Evolutionary conservation across 2,329 filamentous ascomycete species (phyloP), one percentile per base, ranked within the genome.

Genomic region (Cladosporium sp.): DNA sequence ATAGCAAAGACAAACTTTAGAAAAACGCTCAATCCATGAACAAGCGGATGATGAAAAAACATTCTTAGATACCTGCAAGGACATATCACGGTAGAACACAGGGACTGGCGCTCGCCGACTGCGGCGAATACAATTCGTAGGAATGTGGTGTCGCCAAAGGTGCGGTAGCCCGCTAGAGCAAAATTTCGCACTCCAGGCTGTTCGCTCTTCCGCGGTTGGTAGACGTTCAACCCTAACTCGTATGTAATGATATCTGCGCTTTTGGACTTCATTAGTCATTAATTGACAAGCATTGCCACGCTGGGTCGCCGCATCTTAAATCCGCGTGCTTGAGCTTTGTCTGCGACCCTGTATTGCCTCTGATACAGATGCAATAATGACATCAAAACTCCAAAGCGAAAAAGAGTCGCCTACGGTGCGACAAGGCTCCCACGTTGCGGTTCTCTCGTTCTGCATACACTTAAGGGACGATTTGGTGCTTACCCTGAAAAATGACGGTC

Each of bases 61-160:
- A 15, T 32, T 32, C 13, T 48, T 6, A 34, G 35, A 28, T 24
- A 45, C 22, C 20, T 28, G 20, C 24, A 32, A 48, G 15, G 42
- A 48, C 24, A 19, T 34, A 32, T 36, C 15, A 48, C 24, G 24
- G 25, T 48, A 34, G 44, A 48, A 32, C 44, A 34, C 44, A 34
- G 25, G 44, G 24, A 48, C n/a, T 32, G 24, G 44, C 44, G 44
- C 44, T 48, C 44, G 44, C 44, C 44, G 44, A 48, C 44, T 48
- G 44, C 44, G 44, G 24, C 44, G 44, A 48, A 34, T 34, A 6
- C 24, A 25, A n/a, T 45, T 45, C 42, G 24, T 19, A 25, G 34
- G 44, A 34, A n/a, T n/a, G 42, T 34, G n/a, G 44, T 34, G 13
- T 48, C 44, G 44, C 25, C 15, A 34, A 17, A 48, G 44, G 22